These are phyloP conservation scores for Colletotrichum spinosum DNA, from an alignment of 2,329 filamentous ascomycete species.

Conservation along the genomic window DNA sequence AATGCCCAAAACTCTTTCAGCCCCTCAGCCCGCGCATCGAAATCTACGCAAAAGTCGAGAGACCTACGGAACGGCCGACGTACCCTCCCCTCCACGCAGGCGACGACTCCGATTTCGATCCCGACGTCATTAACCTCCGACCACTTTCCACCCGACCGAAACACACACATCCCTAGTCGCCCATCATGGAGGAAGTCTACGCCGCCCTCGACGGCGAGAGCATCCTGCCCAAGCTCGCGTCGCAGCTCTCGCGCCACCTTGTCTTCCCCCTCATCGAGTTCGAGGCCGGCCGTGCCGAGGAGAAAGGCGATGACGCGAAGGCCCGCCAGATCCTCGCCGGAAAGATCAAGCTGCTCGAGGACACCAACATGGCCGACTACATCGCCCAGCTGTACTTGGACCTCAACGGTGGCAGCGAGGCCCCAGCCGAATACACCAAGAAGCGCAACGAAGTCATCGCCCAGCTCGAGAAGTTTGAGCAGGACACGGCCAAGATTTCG, in stretches of 20 bases:
- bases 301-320: slow-evolving; percentile 70
- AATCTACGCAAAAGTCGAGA: slow-evolving; percentile 29
- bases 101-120: slow-evolving; percentile 21
- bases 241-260: slow-evolving; percentile 93
- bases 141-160: not conserved
- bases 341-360: slow-evolving; percentile 94
- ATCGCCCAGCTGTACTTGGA: slow-evolving; percentile 92
- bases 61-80: slow-evolving; percentile 21
- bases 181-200: slow-evolving; percentile 39
- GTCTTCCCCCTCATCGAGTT: slow-evolving; percentile 98
- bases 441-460: slow-evolving; percentile 91
- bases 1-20: slow-evolving; percentile 40
- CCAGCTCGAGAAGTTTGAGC: slow-evolving; percentile 84
- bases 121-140: slow-evolving; percentile 44
- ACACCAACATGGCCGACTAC: slow-evolving; percentile 99
- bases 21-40: slow-evolving; percentile 35
- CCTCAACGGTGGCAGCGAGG: slow-evolving; percentile 81
- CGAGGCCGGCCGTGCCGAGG: slow-evolving; percentile 83
- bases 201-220: slow-evolving; percentile 47
- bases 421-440: slow-evolving; percentile 86
- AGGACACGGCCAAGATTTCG: slow-evolving; percentile 89
- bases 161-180: slow-evolving; percentile 14
- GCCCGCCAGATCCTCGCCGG: slow-evolving; percentile 80
- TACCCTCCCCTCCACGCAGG: slow-evolving; percentile 11
- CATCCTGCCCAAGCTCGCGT: slow-evolving; percentile 89